Base-by-base conservation (phyloP, 495 filamentous ascomycete species). In the Letharia columbiana region DNA sequence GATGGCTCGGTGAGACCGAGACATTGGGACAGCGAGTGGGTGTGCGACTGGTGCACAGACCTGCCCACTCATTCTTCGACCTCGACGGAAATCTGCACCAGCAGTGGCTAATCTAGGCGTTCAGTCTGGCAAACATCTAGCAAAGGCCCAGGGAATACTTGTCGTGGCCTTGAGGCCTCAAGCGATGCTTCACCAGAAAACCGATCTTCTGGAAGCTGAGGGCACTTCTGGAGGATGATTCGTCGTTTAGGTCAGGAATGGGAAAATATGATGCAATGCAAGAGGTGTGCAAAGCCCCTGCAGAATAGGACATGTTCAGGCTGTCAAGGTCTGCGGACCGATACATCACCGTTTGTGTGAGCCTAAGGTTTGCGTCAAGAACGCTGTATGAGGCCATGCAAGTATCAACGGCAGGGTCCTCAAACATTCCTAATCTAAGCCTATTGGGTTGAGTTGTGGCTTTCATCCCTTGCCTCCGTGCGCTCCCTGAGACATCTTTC, bases 381-480 rank as follows among this genome's bases (percentile, higher is more conserved):
- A 28, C 23, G 23, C 23, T 12, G 40, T 11, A 42, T 11, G 40
- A 42, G 40, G 23, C 23, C 23, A 42, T 13, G 10, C 40, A 20
- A 47, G 45, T 45, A 45, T 45, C 44, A 20, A 15, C 44, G 15
- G 44, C 44, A 45, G 49, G 49, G 49, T 52, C 49, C 49, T 28
- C 49, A 13, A n/a, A 52, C 23, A 52, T 52, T 31, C 23, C 23
- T 28, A 28, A 28, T 28, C 23, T 28, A 28, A 28, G 23, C 23
- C 23, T 28, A 28, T 28, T 28, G 23, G 23, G 23, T 28, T 28
- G 23, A 45, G 12, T 10, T 40, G 13, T 56, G 37, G 35, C 52
- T 54, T 63, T 13, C 35, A 40, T 42, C 62, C 62, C 62, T 64
- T 56, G 62, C 62, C 28, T 7, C 5, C 41, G 28, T 50, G 23